Conservation (phyloP, 257 asterid genomes). For the Prunella vulgaris region DNA sequence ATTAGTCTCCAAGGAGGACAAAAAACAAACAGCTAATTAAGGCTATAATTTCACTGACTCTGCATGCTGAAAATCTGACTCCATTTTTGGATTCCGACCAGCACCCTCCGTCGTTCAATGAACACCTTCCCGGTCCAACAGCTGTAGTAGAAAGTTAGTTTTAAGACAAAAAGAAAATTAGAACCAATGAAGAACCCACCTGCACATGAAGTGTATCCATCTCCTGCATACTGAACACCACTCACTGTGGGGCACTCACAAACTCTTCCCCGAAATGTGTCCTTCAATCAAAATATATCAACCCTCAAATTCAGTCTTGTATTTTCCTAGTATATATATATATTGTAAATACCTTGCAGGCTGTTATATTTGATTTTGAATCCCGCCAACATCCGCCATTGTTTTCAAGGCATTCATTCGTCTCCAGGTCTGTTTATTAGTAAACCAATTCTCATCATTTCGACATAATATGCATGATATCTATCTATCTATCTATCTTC, state of each 20-base stretch:
- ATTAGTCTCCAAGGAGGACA: too few species aligned
- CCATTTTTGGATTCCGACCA: conserved; percentile 68
- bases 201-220: conserved; percentile 73
- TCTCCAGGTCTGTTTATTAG: conserved; percentile 59
- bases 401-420: conserved; percentile 75
- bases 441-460: too few species aligned
- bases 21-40: neutral
- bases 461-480: too few species aligned
- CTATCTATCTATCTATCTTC: too few species aligned
- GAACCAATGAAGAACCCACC: conserved; percentile 29
- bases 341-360: conserved; percentile 60
- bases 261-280: conserved; percentile 87
- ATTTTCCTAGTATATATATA: neutral
- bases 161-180: neutral
- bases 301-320: neutral
- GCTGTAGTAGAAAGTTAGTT: conserved; percentile 34
- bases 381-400: conserved; percentile 92
- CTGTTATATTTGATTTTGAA: conserved; percentile 56
- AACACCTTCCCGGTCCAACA: conserved; percentile 90
- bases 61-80: conserved; percentile 64
- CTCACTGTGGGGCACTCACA: conserved; percentile 75
- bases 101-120: conserved; percentile 70
- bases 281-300: conserved; percentile 39
- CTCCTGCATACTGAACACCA: conserved; percentile 78
- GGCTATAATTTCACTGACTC: conserved; percentile 48